A percentile compares a stretch with the other conserved stretches of the same genome.
Conservation (phyloP, 257 asterid species). For the Plectranthus barbatus region DNA sequence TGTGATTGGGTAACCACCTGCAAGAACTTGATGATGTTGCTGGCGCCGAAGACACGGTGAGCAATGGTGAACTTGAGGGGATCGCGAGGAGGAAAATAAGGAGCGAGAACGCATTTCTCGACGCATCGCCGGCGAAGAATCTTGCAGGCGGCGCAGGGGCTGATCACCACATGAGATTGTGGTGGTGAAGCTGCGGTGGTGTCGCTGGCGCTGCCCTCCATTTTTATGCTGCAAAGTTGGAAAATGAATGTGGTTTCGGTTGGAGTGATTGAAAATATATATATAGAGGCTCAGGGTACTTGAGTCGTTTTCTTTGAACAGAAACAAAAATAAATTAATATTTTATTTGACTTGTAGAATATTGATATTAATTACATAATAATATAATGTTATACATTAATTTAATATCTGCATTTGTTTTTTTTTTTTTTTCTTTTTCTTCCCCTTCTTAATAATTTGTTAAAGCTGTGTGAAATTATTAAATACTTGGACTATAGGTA, state of each 20-base stretch:
- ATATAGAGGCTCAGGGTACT: slow-evolving; percentile 1
- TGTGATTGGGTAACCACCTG: slow-evolving; percentile 32
- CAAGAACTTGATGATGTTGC: slow-evolving; percentile 69
- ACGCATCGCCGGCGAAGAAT: slow-evolving; percentile 59
- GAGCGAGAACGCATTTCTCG: slow-evolving; percentile 65
- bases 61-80: slow-evolving; percentile 73
- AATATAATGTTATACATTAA: not conserved
- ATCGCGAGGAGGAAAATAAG: slow-evolving; percentile 66
- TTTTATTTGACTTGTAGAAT: not conserved
- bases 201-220: slow-evolving; percentile 22
- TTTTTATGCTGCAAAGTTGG: not conserved
- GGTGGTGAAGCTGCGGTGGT: not conserved
- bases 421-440: no score
- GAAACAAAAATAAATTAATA: no score
- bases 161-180: slow-evolving; percentile 11
- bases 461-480: slow-evolving; percentile 10
- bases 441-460: not conserved
- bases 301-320: slow-evolving; percentile 5
- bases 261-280: not conserved
- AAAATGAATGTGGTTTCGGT: not conserved
- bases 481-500: not conserved
- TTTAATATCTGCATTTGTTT: not conserved
- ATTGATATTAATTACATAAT: no score
- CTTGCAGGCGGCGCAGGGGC: slow-evolving; percentile 84
- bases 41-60: slow-evolving; percentile 85